These are phyloP conservation scores for Saturnispora mendoncae DNA, from an alignment of 805 yeast species.

Conservation along the genomic window DNA sequence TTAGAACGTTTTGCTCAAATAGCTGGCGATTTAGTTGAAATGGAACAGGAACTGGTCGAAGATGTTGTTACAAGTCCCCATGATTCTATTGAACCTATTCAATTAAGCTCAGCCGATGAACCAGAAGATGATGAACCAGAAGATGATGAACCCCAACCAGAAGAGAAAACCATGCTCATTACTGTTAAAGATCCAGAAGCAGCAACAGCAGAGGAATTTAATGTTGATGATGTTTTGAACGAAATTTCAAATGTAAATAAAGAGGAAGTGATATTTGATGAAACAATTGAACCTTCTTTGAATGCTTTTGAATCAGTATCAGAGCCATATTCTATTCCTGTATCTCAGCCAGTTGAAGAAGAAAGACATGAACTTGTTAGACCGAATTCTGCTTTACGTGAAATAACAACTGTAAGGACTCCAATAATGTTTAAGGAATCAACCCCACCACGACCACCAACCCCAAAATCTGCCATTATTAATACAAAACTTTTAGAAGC, in stretches of 20 bases:
- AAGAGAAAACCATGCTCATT: background rate
- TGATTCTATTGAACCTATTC: slow-evolving; percentile 3
- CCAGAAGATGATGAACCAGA: background rate
- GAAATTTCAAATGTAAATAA: background rate
- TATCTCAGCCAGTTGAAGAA: background rate
- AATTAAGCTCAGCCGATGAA: background rate
- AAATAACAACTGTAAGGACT: background rate
- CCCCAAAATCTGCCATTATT: slow-evolving; percentile 24
- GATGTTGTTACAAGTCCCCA: background rate
- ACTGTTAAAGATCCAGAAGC: background rate
- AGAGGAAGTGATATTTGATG: background rate
- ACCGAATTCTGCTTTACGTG: background rate
- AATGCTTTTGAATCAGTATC: too few species aligned
- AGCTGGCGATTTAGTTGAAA: slow-evolving; percentile 10
- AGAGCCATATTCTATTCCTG: too few species aligned
- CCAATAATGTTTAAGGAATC: slow-evolving; percentile 9
- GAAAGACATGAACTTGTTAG: background rate
- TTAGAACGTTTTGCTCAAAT: slow-evolving; percentile 10
- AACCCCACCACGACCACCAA: slow-evolving; percentile 17
- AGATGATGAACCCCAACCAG: too few species aligned
- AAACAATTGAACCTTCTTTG: too few species aligned
- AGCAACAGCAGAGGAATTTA: background rate
- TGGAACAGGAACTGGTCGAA: slow-evolving; percentile 11
- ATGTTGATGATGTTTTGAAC: background rate
- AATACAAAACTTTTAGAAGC: slow-evolving; percentile 11